Base-by-base conservation (phyloP, 176 grass and related monocot genomes). In the Oryza glumipatula region DNA sequence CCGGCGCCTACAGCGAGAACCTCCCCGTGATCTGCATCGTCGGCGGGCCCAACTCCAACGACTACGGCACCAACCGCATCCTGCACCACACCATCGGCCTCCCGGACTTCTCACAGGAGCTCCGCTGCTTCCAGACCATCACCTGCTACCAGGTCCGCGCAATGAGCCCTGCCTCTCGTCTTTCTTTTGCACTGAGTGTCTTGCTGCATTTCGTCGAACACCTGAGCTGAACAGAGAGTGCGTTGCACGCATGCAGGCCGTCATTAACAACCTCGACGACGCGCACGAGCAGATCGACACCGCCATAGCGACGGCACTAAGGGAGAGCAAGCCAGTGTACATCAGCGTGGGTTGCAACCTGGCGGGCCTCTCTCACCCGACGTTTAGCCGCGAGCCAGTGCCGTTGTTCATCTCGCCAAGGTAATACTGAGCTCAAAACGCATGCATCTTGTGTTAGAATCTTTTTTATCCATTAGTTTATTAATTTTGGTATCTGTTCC, bases 71-170 rank as follows among this genome's bases (percentile, higher is more conserved):
- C 52, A 93, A 83, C 77, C 86, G 91, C 48, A 39, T 96, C 82
- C 82, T 96, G 74, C 94, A 96, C 84, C 94, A 96, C 88, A 96
- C 94, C 86, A 96, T 93, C 64, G 94, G 94, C 21, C 72, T 93
- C 19, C 64, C 91, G 2, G 94, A 96, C 85, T 96, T 96, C 83
- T 80, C 91, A 2, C 94, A 96, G 83, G 94, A 96, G 88, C 83
- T 91, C 21, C 90, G 89, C 14, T 96, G 94, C 91, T 96, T 96
- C 83, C 94, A 88, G 67, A 41, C 94, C 76, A 22, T 96, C 83
- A 96, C 94, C 41, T 91, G 94, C 43, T 65, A 91, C 82, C 94
- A 96, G 93, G 93, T 94, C 11, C 9, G 26, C 13, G 4, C n/a
- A 21, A 21, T 26, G 3, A 41, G 6, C 22, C 9, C 1, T 45